Base-by-base conservation (phyloP, 345 rosid species). In the Hevea brasiliensis region DNA sequence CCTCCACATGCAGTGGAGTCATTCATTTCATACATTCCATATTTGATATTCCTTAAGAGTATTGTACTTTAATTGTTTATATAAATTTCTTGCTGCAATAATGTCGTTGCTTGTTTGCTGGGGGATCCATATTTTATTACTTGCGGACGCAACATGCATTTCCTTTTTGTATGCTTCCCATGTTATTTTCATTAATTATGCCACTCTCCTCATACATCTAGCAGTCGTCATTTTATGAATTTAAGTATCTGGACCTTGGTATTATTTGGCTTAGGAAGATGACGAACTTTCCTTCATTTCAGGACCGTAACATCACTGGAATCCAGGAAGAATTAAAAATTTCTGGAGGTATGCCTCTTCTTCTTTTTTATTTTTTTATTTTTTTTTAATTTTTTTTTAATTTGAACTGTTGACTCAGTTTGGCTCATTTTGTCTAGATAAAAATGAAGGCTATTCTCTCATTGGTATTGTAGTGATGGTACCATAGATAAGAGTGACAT, bases 251-350 rank as follows among this genome's bases (percentile, higher is more conserved):
- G 37, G 3, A 26, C 18, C 26, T n/a, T 21, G 35, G 4, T 26
- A 13, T 14, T 18, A 41, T 57, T 47, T 15, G 41, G 17, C 72
- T 14, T 42, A 37, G 29, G 27, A 27, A 47, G 50, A 32, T 61
- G 54, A 53, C 59, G 26, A 54, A 13, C 2, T 77, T 58, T 61
- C 47, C 51, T 42, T 7, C 65, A 51, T 67, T 60, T 58, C 75
- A 83, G 88, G 74, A 81, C 35, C 84, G 88, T 55, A 80, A 40
- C 11, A 41, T 85, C 74, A 80, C 77, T 50, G 83, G 81, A 59
- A 74, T 85, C 76, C 81, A 51, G 68, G 85, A 77, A 63, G 79
- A 50, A 59, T 17, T 27, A 5, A 60, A 63, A 65, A 62, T 48
- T 57, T 68, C 71, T 44, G 62, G 27, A 80, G 88, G 88, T 85